A percentile compares a stretch with the other conserved stretches of the same genome.
Evolutionary conservation across 2,329 filamentous ascomycete species (phyloP).

Genomic region (Anisogramma anomala): DNA sequence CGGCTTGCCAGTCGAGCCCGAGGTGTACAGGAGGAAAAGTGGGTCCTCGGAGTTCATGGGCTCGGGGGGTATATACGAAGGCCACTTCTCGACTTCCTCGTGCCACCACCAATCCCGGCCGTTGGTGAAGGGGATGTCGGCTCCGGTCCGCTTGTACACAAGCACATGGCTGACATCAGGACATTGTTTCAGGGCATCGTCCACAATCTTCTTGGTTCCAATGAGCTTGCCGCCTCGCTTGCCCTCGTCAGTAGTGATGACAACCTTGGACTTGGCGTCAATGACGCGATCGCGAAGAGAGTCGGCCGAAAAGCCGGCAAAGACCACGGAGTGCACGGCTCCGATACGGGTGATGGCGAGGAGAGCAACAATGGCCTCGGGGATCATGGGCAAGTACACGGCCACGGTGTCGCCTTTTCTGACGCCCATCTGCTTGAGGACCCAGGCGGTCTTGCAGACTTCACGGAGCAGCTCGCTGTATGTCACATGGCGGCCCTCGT

Average conservation of each 20-base stretch:
- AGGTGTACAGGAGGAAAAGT: conserved; percentile 95
- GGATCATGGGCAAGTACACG: conserved; percentile 98
- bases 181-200: conserved; percentile 93
- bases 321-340: conserved; percentile 93
- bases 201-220: conserved; percentile 97
- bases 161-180: conserved; percentile 75
- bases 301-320: conserved; percentile 94
- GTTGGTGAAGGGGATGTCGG: conserved; percentile 80
- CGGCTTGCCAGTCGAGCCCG: conserved; percentile 93
- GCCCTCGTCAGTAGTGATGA: conserved; percentile 95
- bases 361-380: conserved; percentile 84
- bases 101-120: conserved; percentile 97
- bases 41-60: conserved; percentile 88
- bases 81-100: conserved; percentile 96
- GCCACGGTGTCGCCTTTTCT: conserved; percentile 95
- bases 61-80: conserved; percentile 81
- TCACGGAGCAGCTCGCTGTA: conserved; percentile 89
- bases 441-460: conserved; percentile 77
- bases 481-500: conserved; percentile 77
- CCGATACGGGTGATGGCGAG: conserved; percentile 86
- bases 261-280: conserved; percentile 80
- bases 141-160: conserved; percentile 90
- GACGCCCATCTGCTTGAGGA: conserved; percentile 89
- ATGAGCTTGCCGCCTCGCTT: conserved; percentile 97
- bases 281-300: conserved; percentile 90